phyloP scores from a whole-genome alignment of 139 green algal genomes.

The Auxenochlorella pyrenoidosa region DNA sequence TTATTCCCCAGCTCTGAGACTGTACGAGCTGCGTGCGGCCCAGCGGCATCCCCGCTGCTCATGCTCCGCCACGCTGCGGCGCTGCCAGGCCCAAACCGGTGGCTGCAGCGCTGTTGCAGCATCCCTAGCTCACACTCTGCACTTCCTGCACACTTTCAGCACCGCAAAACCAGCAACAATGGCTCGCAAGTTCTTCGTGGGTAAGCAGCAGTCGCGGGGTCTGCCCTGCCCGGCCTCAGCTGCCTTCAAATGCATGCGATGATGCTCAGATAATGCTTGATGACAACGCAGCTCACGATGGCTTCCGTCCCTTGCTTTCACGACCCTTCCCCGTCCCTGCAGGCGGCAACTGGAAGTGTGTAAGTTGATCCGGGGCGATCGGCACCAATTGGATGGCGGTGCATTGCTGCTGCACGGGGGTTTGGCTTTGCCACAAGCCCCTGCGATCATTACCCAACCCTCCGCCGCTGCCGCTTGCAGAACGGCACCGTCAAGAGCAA shows the following conservation, averaged over 20 bases:
- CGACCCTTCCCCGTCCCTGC: not conserved
- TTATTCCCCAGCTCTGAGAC: too few species aligned
- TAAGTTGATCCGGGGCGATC: slow-evolving; percentile 26
- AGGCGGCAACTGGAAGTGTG: slow-evolving; percentile 67
- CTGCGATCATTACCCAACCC: not conserved
- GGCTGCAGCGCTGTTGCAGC: too few species aligned
- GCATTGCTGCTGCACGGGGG: too few species aligned
- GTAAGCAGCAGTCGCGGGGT: not conserved
- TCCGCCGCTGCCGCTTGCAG: slow-evolving; percentile 9
- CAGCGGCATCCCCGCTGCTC: too few species aligned
- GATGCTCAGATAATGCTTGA: not conserved
- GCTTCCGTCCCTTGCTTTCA: not conserved
- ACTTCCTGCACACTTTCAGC: too few species aligned
- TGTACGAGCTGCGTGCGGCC: too few species aligned
- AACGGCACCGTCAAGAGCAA: slow-evolving; percentile 87
- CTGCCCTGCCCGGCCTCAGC: not conserved
- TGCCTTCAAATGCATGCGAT: not conserved
- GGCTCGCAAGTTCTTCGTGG: slow-evolving; percentile 45
- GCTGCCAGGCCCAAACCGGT: too few species aligned
- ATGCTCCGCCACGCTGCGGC: too few species aligned
- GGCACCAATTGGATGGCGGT: not conserved
- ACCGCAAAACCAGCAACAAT: not conserved
- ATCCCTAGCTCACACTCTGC: too few species aligned
- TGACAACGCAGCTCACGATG: not conserved
- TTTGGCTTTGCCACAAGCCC: not conserved